A percentile compares a stretch with the other conserved stretches of the same genome.
phyloP scores from a whole-genome alignment of 225 moss, liverwort and hornwort species.

The Polytrichum formosum region DNA sequence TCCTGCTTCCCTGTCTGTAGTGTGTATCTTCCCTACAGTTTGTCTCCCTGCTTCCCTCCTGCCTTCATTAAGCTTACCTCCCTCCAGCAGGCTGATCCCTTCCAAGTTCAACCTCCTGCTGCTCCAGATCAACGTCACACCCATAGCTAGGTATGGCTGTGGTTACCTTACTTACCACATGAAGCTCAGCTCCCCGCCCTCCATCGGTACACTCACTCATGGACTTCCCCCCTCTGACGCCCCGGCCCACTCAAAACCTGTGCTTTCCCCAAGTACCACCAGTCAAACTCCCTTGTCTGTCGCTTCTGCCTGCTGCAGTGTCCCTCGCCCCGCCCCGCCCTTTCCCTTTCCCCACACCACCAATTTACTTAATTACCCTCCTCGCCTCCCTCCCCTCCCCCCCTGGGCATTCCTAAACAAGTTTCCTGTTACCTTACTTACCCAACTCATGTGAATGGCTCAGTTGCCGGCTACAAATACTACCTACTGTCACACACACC shows the following conservation, averaged over 20 bases:
- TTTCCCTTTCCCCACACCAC: no score
- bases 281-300: conserved; percentile 1
- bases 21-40: background rate
- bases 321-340: no score
- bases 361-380: no score
- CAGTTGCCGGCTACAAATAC: no score
- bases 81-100: background rate
- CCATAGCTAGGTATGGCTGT: background rate
- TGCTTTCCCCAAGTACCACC: conserved; percentile 1
- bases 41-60: background rate
- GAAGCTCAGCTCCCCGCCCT: background rate
- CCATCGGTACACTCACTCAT: background rate
- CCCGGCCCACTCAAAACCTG: background rate
- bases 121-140: background rate
- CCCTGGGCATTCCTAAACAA: no score
- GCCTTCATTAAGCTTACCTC: background rate
- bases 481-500: no score
- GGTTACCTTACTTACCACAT: background rate
- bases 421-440: no score
- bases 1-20: background rate
- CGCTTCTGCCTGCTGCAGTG: background rate
- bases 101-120: background rate
- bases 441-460: no score
- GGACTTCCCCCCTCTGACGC: background rate
- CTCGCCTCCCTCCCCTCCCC: no score